phyloP scores from a whole-genome alignment of 208 protist genomes.

The Trypanosoma brucei region DNA sequence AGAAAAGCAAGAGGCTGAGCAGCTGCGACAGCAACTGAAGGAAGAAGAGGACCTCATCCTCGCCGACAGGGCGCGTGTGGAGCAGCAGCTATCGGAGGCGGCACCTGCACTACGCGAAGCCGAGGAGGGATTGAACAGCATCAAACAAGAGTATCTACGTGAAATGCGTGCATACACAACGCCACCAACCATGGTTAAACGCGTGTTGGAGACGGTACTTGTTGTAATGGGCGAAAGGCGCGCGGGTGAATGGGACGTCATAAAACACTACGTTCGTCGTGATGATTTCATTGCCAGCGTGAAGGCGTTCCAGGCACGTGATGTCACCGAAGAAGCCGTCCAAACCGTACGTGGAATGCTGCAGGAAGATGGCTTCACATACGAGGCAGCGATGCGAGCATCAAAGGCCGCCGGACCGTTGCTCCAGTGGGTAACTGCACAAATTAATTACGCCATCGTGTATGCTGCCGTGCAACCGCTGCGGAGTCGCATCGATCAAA shows the following conservation, averaged over 20 bases:
- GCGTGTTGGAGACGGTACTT: slow-evolving; percentile 91
- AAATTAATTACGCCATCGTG: slow-evolving; percentile 94
- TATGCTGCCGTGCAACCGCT: slow-evolving; percentile 92
- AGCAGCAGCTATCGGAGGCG: slow-evolving; percentile 82
- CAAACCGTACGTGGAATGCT: slow-evolving; percentile 79
- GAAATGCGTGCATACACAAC: slow-evolving; percentile 97
- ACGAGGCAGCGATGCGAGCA: slow-evolving; percentile 92
- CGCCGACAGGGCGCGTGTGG: slow-evolving; percentile 55
- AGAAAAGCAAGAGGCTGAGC: slow-evolving; percentile 65
- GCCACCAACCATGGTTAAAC: slow-evolving; percentile 93
- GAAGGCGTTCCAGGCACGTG: slow-evolving; percentile 93
- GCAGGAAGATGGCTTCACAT: slow-evolving; percentile 90
- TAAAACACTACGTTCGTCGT: slow-evolving; percentile 90
- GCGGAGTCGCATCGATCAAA: slow-evolving; percentile 82
- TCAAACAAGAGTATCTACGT: slow-evolving; percentile 95
- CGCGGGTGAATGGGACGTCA: slow-evolving; percentile 90
- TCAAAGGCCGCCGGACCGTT: slow-evolving; percentile 96
- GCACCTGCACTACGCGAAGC: slow-evolving; percentile 93
- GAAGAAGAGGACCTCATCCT: slow-evolving; percentile 79
- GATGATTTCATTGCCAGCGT: slow-evolving; percentile 94
- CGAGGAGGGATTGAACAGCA: slow-evolving; percentile 94
- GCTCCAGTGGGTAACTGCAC: slow-evolving; percentile 94
- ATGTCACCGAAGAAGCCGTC: slow-evolving; percentile 59
- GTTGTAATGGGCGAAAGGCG: slow-evolving; percentile 76
- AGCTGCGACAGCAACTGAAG: slow-evolving; percentile 75